Evolutionary conservation across 257 asterid genomes (phyloP), one percentile per base, ranked within the genome.

Genomic region (Nicotiana benthamiana): DNA sequence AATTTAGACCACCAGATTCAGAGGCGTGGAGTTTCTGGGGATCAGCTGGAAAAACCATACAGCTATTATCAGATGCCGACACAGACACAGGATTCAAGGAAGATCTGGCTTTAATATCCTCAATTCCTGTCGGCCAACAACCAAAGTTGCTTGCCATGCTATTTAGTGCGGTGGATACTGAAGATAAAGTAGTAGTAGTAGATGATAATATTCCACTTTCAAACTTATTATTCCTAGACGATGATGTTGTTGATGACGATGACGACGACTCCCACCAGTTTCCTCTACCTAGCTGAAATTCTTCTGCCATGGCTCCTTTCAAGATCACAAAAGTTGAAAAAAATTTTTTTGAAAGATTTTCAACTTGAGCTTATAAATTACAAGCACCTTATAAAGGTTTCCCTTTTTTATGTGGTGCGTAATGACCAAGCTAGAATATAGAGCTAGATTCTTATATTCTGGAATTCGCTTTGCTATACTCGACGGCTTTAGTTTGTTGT

Each of bases 211-310:
- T 57, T 78, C 81, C 81, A 48, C 81, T 79, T n/a, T 84, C 92
- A 53, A 84, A 88, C 80, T 94, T 83, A 74, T 84, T 87, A 74
- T 84, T 87, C 75, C 95, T 78, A 1, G 93, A 80, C 7, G 91
- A 80, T 26, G 84, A 76, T 26, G 88, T 15, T 36, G 82, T 67
- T 36, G 90, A 12, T 43, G 79, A 24, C 7, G 82, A 17, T 2
- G 81, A 82, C 7, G 91, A 75, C 6, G 91, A 56, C 56, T 88
- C 97, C 97, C 97, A 92, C 97, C 97, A 93, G 90, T 85, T 89
- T 12, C 96, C 93, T 76, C 85, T 90, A 17, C 98, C 95, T 9
- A 90, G 79, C 74, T 92, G 97, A 82, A 86, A 92, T 32, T 92
- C 96, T 53, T 92, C 97, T 3, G 94, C 92, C 97, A 92, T 92